Evolutionary conservation across 1,284 basidiomycete species (phyloP), one percentile per base, ranked within the genome.

Genomic region (Puccinia horiana): DNA sequence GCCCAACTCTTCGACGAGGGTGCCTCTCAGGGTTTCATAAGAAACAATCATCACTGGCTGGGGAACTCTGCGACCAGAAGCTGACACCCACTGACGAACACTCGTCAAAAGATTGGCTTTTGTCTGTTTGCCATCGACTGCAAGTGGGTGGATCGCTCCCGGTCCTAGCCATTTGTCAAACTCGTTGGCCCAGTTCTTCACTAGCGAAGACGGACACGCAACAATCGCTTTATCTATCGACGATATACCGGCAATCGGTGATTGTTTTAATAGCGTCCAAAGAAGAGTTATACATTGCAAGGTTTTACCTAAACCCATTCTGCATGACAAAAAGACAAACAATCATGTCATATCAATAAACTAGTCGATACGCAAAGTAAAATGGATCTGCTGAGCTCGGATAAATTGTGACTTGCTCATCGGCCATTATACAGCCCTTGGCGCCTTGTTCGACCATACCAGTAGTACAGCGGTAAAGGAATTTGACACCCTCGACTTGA

Each of bases 121-220:
- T 23, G 92, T 91, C 9, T 93, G 93, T 87, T 95, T 96, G 0
- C 95, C 95, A 84, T 98, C 95, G 35, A 97, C 90, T 0, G 94
- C 93, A 32, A 98, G 87, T 0, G 93, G 91, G 49, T 91, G 91
- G 82, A 96, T 89, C 0, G 94, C 89, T 67, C 93, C 94, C 84
- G 92, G 91, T 0, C 95, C 96, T 2, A 98, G 89, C 95, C 95
- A 98, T 88, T 98, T 98, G 52, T 94, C 91, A 29, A 99, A 89
- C 88, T 99, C 96, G 86, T 99, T 98, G 0, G 95, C 96, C 96
- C 96, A 99, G 86, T 99, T 99, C 86, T 93, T 93, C 37, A 99
- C 96, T 79, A 99, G 88, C 88, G 94, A 97, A 2, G 95, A 95
- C 0, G 97, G 97, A 86, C 97, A 99, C 0, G 93, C 96, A 84